Conservation (phyloP, 768 basidiomycete species). For the Xanthoconium stramineum region DNA sequence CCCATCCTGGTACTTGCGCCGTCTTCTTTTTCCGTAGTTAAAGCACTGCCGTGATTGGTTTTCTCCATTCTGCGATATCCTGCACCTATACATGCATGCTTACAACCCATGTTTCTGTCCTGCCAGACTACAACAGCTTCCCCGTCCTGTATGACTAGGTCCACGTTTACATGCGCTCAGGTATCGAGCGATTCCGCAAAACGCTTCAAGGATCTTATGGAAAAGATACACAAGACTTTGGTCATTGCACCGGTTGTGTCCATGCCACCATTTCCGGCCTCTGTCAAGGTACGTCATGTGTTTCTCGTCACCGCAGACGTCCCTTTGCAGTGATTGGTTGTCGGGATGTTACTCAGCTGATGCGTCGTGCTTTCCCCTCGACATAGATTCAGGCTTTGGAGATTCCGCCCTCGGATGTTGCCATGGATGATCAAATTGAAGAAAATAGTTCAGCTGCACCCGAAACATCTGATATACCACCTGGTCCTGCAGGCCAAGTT, state of each 20-base stretch:
- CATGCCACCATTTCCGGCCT: constrained; percentile 16
- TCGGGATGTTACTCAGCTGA: constrained; percentile 3
- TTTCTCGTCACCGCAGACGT: neutral
- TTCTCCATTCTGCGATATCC: neutral
- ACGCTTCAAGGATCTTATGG: constrained; percentile 52
- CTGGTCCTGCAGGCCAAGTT: constrained; percentile 44
- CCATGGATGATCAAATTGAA: constrained; percentile 1
- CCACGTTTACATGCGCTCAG: constrained; percentile 8
- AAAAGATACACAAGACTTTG: constrained; percentile 66
- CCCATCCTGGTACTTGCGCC: neutral
- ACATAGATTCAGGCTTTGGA: constrained; percentile 8
- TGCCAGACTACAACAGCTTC: constrained; percentile 4
- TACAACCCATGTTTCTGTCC: constrained; percentile 9
- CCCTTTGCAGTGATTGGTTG: neutral
- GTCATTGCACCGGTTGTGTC: constrained; percentile 55
- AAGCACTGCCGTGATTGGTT: constrained; percentile 11
- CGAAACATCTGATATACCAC: constrained; percentile 17
- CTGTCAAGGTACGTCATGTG: constrained; percentile 15
- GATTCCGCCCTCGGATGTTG: neutral
- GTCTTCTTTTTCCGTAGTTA: constrained; percentile 8
- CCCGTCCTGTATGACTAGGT: constrained; percentile 2
- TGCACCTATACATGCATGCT: constrained; percentile 2
- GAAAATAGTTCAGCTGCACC: neutral
- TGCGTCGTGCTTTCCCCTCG: neutral
- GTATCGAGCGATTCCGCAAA: constrained; percentile 11